Percentiles rank a stretch among this genome's conserved stretches.
phyloP scores from a whole-genome alignment of 2,329 filamentous ascomycete species.

The Hymenoscyphus albidus region DNA sequence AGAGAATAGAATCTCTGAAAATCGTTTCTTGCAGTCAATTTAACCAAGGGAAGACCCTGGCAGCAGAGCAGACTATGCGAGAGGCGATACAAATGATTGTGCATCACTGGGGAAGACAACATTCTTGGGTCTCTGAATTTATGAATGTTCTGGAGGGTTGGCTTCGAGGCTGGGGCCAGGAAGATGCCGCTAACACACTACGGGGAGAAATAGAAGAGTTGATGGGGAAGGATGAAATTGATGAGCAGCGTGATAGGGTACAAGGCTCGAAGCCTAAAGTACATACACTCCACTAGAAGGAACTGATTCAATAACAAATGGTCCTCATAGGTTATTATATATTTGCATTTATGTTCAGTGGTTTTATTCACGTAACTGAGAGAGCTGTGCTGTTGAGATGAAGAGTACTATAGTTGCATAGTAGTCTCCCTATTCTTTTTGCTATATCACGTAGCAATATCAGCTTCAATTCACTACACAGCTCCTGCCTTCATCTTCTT shows the following conservation, averaged over 20 bases:
- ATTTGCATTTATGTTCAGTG: slow-evolving; percentile 13
- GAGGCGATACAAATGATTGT: slow-evolving; percentile 23
- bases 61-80: slow-evolving; percentile 25
- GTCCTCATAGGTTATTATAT: slow-evolving; percentile 11
- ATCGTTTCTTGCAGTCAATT: slow-evolving; percentile 23
- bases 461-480: slow-evolving; percentile 29
- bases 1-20: slow-evolving; percentile 23
- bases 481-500: slow-evolving; percentile 25
- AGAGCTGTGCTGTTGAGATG: slow-evolving; percentile 9
- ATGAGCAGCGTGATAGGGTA: slow-evolving; percentile 5
- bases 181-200: slow-evolving; percentile 21
- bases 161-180: slow-evolving; percentile 22
- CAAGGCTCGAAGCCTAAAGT: no score
- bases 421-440: slow-evolving; percentile 17
- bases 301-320: no score
- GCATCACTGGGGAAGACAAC: slow-evolving; percentile 13
- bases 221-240: slow-evolving; percentile 35
- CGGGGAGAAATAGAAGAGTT: slow-evolving; percentile 20
- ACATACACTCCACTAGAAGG: no score
- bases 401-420: slow-evolving; percentile 15
- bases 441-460: slow-evolving; percentile 14
- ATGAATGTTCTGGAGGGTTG: slow-evolving; percentile 27
- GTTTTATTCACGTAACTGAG: slow-evolving; percentile 10
- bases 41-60: slow-evolving; percentile 17
- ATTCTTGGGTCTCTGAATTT: slow-evolving; percentile 28